phyloP scores from a whole-genome alignment of 495 filamentous ascomycete genomes.

The Hyaloscypha hepaticicola region DNA sequence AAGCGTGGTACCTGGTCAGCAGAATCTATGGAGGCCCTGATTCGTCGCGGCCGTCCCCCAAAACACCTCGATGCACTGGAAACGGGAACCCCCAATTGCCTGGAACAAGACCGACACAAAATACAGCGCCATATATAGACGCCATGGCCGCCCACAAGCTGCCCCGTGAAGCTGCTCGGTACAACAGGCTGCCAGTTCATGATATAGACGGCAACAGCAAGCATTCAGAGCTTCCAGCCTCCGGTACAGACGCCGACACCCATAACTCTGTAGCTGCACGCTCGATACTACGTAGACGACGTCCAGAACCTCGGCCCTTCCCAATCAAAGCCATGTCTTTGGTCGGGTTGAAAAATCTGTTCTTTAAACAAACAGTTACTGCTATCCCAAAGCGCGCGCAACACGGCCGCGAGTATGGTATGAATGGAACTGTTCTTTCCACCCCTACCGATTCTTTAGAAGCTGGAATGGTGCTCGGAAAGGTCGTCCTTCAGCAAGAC shows the following conservation, averaged over 20 bases:
- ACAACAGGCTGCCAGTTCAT: constrained; percentile 11
- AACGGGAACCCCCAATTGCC: not conserved
- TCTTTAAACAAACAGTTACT: constrained; percentile 23
- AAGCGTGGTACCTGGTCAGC: not conserved
- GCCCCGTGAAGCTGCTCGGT: constrained; percentile 5
- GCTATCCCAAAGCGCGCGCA: constrained; percentile 10
- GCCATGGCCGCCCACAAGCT: constrained; percentile 15
- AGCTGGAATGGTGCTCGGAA: not conserved
- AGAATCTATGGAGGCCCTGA: not conserved
- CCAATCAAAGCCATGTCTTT: constrained; percentile 27
- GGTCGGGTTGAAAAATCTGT: constrained; percentile 31
- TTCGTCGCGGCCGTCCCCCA: not conserved
- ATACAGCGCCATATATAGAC: constrained; percentile 1
- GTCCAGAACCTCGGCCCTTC: constrained; percentile 4
- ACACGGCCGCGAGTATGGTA: constrained; percentile 5
- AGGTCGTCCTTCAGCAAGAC: not conserved
- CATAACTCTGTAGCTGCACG: constrained; percentile 4
- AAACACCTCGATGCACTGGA: not conserved
- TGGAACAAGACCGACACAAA: constrained; percentile 4
- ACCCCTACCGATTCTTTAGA: not conserved
- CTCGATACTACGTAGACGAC: constrained; percentile 11
- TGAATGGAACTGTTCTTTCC: not conserved
- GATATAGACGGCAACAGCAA: constrained; percentile 1
- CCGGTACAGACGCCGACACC: not conserved
- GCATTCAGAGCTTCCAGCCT: not conserved